Evolutionary conservation across 345 rosid species (phyloP).

Genomic region (Ceriops zippeliana): DNA sequence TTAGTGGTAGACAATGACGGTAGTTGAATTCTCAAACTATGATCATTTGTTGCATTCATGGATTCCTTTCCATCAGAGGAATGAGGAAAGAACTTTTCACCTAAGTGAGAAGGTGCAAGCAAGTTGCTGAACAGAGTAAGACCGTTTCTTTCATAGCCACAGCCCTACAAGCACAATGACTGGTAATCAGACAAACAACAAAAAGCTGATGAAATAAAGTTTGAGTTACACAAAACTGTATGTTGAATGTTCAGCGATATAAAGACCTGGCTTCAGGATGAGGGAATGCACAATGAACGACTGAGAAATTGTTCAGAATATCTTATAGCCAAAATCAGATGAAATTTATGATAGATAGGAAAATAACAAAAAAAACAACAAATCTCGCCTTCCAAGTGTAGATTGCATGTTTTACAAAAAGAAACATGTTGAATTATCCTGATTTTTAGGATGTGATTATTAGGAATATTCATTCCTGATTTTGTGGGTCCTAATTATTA

Average conservation of each 20-base stretch:
- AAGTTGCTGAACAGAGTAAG: conserved; percentile 32
- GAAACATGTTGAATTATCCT: too few relatives aligned
- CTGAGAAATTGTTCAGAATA: not conserved
- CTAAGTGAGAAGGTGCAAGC: conserved; percentile 29
- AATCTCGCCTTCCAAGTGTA: not conserved
- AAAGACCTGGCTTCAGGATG: not conserved
- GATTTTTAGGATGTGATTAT: too few relatives aligned
- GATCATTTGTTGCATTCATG: conserved; percentile 19
- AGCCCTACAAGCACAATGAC: conserved; percentile 33
- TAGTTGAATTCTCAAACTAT: conserved; percentile 18
- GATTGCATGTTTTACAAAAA: not conserved
- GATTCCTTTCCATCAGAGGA: conserved; percentile 24
- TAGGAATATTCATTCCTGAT: too few relatives aligned
- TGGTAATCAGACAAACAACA: conserved; percentile 6
- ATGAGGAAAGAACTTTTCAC: conserved; percentile 41
- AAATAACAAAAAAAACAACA: too few relatives aligned
- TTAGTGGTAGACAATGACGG: conserved; percentile 29
- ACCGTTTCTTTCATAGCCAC: conserved; percentile 38
- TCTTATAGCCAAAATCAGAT: not conserved
- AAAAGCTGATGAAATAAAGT: not conserved
- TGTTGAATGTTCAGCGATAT: not conserved
- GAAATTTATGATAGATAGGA: not conserved
- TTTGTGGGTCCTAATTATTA: too few relatives aligned
- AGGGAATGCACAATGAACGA: not conserved
- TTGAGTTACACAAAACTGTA: not conserved